Percentiles rank a stretch among this genome's conserved stretches.
These are phyloP conservation scores for Cordyceps cicadae DNA, from an alignment of 2,329 filamentous ascomycete genomes.

Conservation along the genomic window DNA sequence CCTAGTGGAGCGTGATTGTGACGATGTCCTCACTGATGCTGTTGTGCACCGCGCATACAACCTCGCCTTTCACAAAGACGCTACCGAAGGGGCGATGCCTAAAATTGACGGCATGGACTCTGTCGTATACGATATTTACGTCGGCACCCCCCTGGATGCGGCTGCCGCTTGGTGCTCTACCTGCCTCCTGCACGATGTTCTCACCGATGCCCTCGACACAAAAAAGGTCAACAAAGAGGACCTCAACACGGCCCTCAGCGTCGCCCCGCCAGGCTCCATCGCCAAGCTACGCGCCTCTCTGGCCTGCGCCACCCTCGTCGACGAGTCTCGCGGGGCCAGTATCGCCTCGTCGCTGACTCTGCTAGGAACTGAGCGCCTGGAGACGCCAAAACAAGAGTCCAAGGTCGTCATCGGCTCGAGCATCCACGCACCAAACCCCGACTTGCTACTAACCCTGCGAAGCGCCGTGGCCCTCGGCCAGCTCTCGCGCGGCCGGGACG, in stretches of 20 bases:
- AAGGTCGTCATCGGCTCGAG: constrained; percentile 38
- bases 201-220: constrained; percentile 52
- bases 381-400: constrained; percentile 18
- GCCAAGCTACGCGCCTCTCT: constrained; percentile 55
- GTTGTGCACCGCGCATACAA: constrained; percentile 84
- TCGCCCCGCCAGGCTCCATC: constrained; percentile 70
- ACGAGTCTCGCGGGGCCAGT: constrained; percentile 45
- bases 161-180: constrained; percentile 88
- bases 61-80: constrained; percentile 77
- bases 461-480: constrained; percentile 55
- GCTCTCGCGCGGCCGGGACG: constrained; percentile 37
- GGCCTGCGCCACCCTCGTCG: constrained; percentile 47
- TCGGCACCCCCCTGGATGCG: constrained; percentile 80
- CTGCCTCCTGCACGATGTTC: constrained; percentile 58
- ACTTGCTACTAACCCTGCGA: constrained; percentile 48
- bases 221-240: constrained; percentile 27
- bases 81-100: constrained; percentile 54
- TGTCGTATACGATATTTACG: constrained; percentile 76
- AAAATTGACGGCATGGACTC: constrained; percentile 68
- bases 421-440: constrained; percentile 36
- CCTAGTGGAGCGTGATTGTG: constrained; percentile 70
- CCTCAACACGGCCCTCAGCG: constrained; percentile 60
- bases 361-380: constrained; percentile 28
- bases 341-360: constrained; percentile 49
- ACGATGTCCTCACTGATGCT: constrained; percentile 68